Base-by-base conservation (phyloP, 148 eudicot species). In the Camellia sinensis region DNA sequence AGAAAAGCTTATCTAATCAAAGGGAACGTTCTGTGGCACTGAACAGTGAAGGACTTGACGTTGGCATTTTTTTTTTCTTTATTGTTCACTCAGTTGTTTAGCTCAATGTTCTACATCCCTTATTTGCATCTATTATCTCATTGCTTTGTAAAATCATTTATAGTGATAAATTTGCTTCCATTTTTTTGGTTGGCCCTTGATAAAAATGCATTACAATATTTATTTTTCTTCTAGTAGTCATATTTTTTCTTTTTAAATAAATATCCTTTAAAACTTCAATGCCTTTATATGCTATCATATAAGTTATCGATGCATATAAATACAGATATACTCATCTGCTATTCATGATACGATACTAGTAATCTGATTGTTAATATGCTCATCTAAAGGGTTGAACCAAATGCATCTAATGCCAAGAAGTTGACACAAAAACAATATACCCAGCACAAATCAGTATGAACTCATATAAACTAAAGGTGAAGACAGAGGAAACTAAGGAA, bases 41-140 rank as follows among this genome's bases (percentile, higher is more conserved):
- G 88, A 96, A 92, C 79, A 96, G 99, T 76, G 99, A 96, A 86
- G 99, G 98, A 84, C 95, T 96, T 75, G 99, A 96, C 98, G 98
- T 94, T 78, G 68, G 45, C 40, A 37, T 40, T 37, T 8, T 4
- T 59, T 70, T 43, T 60, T 54, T 53, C 10, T 50, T 46, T 50
- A 29, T 70, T 68, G 7, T 7, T 14, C 43, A 21, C 44, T 73
- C 12, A 37, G 50, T 74, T 57, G 1, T 56, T 8, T 48, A 40
- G 19, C 52, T 48, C 52, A 48, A 66, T 66, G 69, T 66, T 66
- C 37, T 12, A 66, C 17, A 22, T 3, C 68, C 7, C 12, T 65
- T 7, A 5, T 21, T 8, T 12, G 59, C 59, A 8, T 65, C 29
- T 65, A 65, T 22, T 66, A 37, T 37, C 17, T 37, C 45, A 37